Percentiles rank a stretch among this genome's conserved stretches.
Conservation (phyloP, 2,329 filamentous ascomycete species). For the Claviceps sp. region DNA sequence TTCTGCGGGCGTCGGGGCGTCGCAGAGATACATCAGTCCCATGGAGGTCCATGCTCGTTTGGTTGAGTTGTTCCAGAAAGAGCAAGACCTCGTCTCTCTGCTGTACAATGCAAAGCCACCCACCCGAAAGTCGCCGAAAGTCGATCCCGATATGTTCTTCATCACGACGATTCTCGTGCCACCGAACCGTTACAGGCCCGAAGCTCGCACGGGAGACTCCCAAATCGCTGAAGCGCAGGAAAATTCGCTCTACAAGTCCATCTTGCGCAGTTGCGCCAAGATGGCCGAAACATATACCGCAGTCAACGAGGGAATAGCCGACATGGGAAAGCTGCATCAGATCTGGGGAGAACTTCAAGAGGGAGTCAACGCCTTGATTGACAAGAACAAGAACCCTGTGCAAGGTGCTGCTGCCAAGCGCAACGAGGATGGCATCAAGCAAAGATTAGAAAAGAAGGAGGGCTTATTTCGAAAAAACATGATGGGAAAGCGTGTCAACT, state of each 20-base stretch:
- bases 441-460: constrained; percentile 96
- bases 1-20: constrained; percentile 1
- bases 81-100: constrained; percentile 71
- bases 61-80: constrained; percentile 69
- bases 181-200: constrained; percentile 82
- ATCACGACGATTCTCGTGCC: constrained; percentile 75
- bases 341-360: constrained; percentile 79
- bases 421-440: constrained; percentile 91
- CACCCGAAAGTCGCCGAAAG: constrained; percentile 39
- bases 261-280: constrained; percentile 60
- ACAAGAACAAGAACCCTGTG: constrained; percentile 74
- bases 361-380: constrained; percentile 81
- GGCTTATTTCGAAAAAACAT: constrained; percentile 97
- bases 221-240: constrained; percentile 80
- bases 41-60: constrained; percentile 74
- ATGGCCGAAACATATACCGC: constrained; percentile 55
- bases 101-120: constrained; percentile 66
- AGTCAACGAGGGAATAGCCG: constrained; percentile 31
- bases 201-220: constrained; percentile 66
- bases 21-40: constrained; percentile 66
- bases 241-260: constrained; percentile 76
- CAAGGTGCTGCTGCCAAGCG: constrained; percentile 64
- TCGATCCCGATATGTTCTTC: constrained; percentile 91
- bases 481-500: constrained; percentile 99
- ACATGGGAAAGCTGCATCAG: constrained; percentile 63